Base-by-base conservation (phyloP, 495 filamentous ascomycete genomes). In the Neohortaea acidophila region DNA sequence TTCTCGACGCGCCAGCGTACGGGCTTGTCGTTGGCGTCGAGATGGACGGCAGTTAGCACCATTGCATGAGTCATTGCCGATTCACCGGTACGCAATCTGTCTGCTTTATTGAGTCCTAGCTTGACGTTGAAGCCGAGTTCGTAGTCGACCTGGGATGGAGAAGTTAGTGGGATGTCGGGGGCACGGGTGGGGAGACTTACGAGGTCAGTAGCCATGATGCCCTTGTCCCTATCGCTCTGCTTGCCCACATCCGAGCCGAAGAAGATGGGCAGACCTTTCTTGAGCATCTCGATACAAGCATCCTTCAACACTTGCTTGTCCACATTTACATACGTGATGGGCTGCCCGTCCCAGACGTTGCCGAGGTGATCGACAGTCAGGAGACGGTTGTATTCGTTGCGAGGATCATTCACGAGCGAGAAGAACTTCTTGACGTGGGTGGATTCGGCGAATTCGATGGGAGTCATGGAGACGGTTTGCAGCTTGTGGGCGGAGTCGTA, bases 231-330 rank as follows among this genome's bases (percentile, higher is more conserved):
- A 49, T 84, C 73, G 38, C 65, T 72, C 59, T 74, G 85, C 55
- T 89, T 85, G 25, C 84, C 84, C 0, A 89, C 84, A 48, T 93
- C 84, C 27, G 68, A 77, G 31, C 84, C 84, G 58, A 92, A 93
- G 66, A 93, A 93, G 33, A 89, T 68, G 13, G 84, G 84, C 7
- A 79, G 54, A 19, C 80, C 79, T 2, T 70, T 68, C 46, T 72
- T 63, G 13, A 93, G 70, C 79, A 84, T 87, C 1, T 69, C 59
- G 26, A 89, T 73, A 48, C 73, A 77, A 2, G 79, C 79, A 0
- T 53, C 48, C 59, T 91, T 89, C 36, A 89, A 71, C 4, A 61
- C 68, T 39, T 28, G 39, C 65, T 84, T 84, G 28, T 77, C 65
- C 3, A 89, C 81, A 52, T 91, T 91, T 42, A 91, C 70, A 51